Evolutionary conservation across 306 rosid species (phyloP), one percentile per base, ranked within the genome.

Genomic region (Prunus campanulata): DNA sequence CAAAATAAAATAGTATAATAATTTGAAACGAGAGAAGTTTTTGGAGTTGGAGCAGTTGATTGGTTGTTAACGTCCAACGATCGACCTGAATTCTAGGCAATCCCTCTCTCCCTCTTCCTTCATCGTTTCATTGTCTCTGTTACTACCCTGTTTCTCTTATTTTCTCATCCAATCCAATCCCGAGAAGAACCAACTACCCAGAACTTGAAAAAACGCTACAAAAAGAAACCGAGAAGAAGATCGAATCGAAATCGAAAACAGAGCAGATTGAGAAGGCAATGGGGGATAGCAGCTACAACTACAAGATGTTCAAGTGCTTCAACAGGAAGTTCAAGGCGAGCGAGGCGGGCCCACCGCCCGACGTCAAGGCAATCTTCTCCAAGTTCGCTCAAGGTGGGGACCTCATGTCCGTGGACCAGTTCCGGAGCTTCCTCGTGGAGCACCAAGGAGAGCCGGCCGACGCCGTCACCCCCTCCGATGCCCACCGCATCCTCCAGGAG

Each of bases 281-380:
- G 81, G 77, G 29, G 5, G 75, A 72, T 16, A 51, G 59, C 19
- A 83, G 79, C 24, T 79, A 74, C 86, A 88, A 77, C 73, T 92
- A 90, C 96, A 90, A 80, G 87, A 59, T 88, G 72, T 80, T 95
- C 73, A 51, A 81, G 78, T 84, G 90, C 83, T 88, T 95, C 86
- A 82, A 67, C 81, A 79, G 88, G 77, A 90, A 89, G 86, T 95
- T 84, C 87, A 95, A 89, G 83, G 62, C 76, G 66, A 77, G 60
- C 3, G 88, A 89, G 74, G 80, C 63, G n/a, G 81, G 70, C 51
- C 92, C 97, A 12, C 96, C 99, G 22, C 42, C 64, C 3, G 98
- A 91, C 80, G 89, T 93, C 69, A 79, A 69, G 77, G 81, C 85
- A 0, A 80, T 72, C 20, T 95, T 90, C 74, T 32, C 88, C 19